Base-by-base conservation (phyloP, 805 yeast species). In the Zygotorulaspora danielsina region DNA sequence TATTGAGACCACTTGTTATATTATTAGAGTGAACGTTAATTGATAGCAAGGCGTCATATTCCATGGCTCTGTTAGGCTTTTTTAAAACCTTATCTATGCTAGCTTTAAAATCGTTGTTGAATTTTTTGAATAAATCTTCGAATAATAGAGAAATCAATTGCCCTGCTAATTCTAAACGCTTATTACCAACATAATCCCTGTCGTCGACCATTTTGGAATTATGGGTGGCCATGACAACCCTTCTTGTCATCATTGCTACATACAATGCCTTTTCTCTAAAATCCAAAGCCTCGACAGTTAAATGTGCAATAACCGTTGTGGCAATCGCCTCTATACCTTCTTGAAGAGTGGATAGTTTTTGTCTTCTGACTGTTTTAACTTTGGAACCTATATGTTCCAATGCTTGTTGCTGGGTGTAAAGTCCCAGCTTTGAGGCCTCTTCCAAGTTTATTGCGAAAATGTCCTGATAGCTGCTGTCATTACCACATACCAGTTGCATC, bases 251-350 rank as follows among this genome's bases (percentile, higher is more conserved):
- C 65, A 87, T 79, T 1, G 97, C 96, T 51, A 93, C 79, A 59
- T 93, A 93, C 25, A 93, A 63, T 0, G 97, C 96, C 67, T 93
- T 93, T 61, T 88, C 96, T 49, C 95, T 76, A 70, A 90, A 88
- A 56, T 93, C 94, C 32, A 85, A 70, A 51, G 81, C 85, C 38
- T 76, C 73, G 6, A 88, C 96, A 0, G 95, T 78, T 46, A 93
- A 75, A 66, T 93, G 98, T 0, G 98, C 98, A 58, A 93, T 87
- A 27, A 93, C 81, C 2, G 97, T 89, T 9, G 96, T 90, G 4
- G 97, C 97, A 40, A 86, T 78, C 5, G 95, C 96, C 64, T 90
- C 99, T 29, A 90, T 77, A 57, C 98, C 99, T 64, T 93, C 99
- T 65, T 93, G 97, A 35, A 84, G 61, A 32, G 77, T 73, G 0